Evolutionary conservation across 257 asterid species (phyloP).

Genomic region (Fraxinus pennsylvanica): DNA sequence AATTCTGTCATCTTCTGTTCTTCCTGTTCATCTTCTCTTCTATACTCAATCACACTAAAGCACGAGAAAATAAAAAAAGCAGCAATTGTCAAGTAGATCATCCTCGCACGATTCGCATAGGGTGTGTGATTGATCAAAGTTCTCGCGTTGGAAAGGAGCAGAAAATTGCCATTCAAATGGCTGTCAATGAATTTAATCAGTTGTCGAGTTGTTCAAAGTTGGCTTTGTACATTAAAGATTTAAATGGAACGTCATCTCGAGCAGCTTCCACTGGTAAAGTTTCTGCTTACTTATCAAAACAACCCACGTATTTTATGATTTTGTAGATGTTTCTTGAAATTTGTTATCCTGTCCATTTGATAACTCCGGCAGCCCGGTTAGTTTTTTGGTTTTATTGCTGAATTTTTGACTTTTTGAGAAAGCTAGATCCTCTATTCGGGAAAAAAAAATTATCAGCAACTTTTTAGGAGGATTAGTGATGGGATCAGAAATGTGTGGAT

Average conservation of each 20-base stretch:
- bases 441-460: too few relatives aligned
- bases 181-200: constrained; percentile 31
- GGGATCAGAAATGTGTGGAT: too few relatives aligned
- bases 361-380: not conserved
- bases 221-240: constrained; percentile 32
- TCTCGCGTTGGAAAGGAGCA: constrained; percentile 57
- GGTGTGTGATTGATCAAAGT: constrained; percentile 42
- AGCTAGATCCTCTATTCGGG: not conserved
- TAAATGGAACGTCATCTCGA: constrained; percentile 33
- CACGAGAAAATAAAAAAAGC: not conserved
- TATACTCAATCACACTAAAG: not conserved
- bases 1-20: not conserved
- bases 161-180: constrained; percentile 33
- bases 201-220: constrained; percentile 32
- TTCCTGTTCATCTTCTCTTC: not conserved
- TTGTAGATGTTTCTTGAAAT: too few relatives aligned
- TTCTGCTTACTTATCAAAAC: not conserved
- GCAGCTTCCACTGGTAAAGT: constrained; percentile 50
- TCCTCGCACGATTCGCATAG: constrained; percentile 23
- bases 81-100: constrained; percentile 3
- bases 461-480: too few relatives aligned
- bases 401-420: not conserved
- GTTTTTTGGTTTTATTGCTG: not conserved
- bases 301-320: too few relatives aligned
- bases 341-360: too few relatives aligned